Evolutionary conservation across 257 asterid genomes (phyloP), one percentile per base, ranked within the genome.

Genomic region (Avicennia marina): DNA sequence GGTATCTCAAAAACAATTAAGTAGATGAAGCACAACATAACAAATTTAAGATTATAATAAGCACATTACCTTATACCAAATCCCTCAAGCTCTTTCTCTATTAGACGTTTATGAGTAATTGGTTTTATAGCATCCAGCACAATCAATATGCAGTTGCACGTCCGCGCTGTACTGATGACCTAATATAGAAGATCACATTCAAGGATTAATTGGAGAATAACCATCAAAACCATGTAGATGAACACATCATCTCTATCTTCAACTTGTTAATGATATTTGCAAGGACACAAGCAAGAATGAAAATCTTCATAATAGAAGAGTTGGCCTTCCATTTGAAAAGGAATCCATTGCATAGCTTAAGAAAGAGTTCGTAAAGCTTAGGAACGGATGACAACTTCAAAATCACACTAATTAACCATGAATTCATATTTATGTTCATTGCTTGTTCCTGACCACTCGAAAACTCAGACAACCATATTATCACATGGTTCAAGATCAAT

Each of bases 61-160:
- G 53, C 44, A 49, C 16, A 39, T 66, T 81, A 91, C 98, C 98
- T 89, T 53, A 93, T 93, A 46, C 98, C 98, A 72, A 93, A 93
- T 53, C 98, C 97, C 76, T 93, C 98, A 6, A 89, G 95, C 81
- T 93, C 98, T 66, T 93, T 93, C 81, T 93, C 98, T 64, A 89
- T 93, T 27, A 89, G 78, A 10, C 95, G 95, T 72, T 93, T 93
- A 75, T 93, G 98, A 72, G 97, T 93, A 53, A 89, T 89, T 38
- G 97, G 98, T 69, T 93, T 93, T 68, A 89, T 89, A n/a, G 98
- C 98, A 74, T 93, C 98, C 56, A 93, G 81, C 51, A 93, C 99
- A 63, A 93, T 93, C 53, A 93, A 82, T 75, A 93, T 93, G 72
- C 95, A 82, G 70, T 79, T 93, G 64, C 97, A 93, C 11, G 98